Evolutionary conservation across 352 stramenopile species (phyloP), one percentile per base, ranked within the genome.

Genomic region (Phytophthora lateralis): DNA sequence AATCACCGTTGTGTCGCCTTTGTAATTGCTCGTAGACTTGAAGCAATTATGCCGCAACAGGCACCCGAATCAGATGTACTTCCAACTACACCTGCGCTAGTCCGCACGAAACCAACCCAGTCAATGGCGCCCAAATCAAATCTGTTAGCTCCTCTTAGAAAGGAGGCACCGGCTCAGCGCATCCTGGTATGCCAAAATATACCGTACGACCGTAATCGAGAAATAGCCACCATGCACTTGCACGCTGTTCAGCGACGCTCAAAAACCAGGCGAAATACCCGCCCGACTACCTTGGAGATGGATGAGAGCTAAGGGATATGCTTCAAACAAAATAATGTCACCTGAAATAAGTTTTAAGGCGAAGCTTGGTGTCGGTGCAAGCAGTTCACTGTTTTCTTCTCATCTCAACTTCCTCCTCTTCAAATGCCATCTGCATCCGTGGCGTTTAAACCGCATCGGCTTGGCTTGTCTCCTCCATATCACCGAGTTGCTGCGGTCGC

Each of bases 191-290:
- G 21, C 39, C 50, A 63, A 15, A 73, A 64, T 29, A 26, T 63
- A 4, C 75, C 71, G 4, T 49, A 62, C 1, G 82, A 90, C 47
- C 80, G 82, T 8, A 88, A 91, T 70, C 73, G 77, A 58, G 82
- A 88, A 41, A 91, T 91, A 17, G 80, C 82, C 2, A 38, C 72
- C 8, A 65, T 91, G 12, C 79, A 91, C 42, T 38, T 85, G 17
- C 72, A 75, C 17, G 78, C 78, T 21, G 71, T 91, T 24, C 78
- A 89, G 41, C 75, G 78, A 29, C 71, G 82, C 6, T 78, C 79
- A 21, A 80, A 76, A 49, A 53, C 66, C 6, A 70, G 73, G 18
- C 73, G 73, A 4, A 58, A 60, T 27, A 57, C 58, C 12, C 69
- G 69, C 37, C 69, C 66, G 9, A 38, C 67, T 24, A 52, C 73